Evolutionary conservation across 768 basidiomycete species (phyloP), one percentile per base, ranked within the genome.

Genomic region (Asterophora parasitica): DNA sequence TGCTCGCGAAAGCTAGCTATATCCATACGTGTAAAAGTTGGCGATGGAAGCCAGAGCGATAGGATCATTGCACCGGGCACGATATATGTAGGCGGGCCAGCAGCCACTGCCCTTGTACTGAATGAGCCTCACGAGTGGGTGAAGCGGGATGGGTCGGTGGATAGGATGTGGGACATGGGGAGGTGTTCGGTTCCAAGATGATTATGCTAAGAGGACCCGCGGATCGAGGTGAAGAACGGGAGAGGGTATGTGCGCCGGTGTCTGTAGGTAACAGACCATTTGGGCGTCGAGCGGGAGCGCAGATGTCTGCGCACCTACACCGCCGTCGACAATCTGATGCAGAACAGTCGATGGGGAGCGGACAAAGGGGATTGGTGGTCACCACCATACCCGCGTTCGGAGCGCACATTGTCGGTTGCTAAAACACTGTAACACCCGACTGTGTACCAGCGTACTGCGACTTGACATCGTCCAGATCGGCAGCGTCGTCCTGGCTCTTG

Each of bases 401-500:
- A 36, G 37, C 38, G 49, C 41, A 37, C 32, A 28, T 28, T 26
- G 42, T 36, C 19, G 27, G 32, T 42, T 23, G 42, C 53, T 54
- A 92, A 68, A 88, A 92, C 54, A 88, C 88, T 32, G 90, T 92
- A 53, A 92, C 77, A 37, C 90, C 89, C 40, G 82, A 80, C 62
- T 91, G 90, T 12, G 88, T 91, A 20, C 85, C 87, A 7, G 87
- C 73, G 63, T 92, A 92, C 66, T 93, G 90, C 48, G 83, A 85
- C 71, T 91, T 88, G 77, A 92, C 81, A 62, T 93, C 90, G 62
- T 92, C 90, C 61, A 82, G 62, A 61, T 92, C 90, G 26, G 72
- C 76, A 36, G 76, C 75, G 49, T 88, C 90, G 60, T 92, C 91
- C 64, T 92, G 91, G 59, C 88, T 90, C 80, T 92, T 92, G 69